phyloP scores from a whole-genome alignment of 208 protist genomes.

The Trypanosoma conorhini region DNA sequence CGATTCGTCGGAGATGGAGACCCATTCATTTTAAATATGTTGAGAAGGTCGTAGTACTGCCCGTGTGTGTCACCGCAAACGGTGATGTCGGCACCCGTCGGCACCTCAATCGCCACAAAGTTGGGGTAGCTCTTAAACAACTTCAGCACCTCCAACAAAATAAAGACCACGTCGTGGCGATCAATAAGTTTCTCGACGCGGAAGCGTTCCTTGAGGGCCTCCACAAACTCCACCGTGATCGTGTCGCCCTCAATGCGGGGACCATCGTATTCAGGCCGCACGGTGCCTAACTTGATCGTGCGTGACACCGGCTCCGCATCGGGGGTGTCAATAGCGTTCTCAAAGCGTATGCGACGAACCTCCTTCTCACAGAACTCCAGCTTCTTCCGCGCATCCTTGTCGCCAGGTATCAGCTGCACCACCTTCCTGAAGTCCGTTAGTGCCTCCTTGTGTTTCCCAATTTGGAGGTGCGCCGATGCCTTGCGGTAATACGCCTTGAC shows the following conservation, averaged over 20 bases:
- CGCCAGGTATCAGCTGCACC: constrained; percentile 88
- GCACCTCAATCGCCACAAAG: constrained; percentile 87
- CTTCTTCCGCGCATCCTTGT: constrained; percentile 91
- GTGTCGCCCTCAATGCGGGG: constrained; percentile 71
- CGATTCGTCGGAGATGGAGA: constrained; percentile 87
- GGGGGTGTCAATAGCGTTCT: constrained; percentile 93
- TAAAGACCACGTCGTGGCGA: constrained; percentile 82
- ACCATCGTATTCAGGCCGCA: constrained; percentile 65
- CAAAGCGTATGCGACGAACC: constrained; percentile 93
- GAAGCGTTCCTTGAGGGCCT: constrained; percentile 81
- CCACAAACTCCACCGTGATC: constrained; percentile 80
- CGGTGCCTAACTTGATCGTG: constrained; percentile 74
- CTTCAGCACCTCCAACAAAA: constrained; percentile 79
- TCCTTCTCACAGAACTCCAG: constrained; percentile 94
- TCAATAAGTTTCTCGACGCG: constrained; percentile 82
- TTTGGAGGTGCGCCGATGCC: constrained; percentile 92
- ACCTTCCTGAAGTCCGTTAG: constrained; percentile 92
- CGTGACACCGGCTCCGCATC: constrained; percentile 66
- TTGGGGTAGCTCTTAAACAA: constrained; percentile 85
- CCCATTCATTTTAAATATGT: constrained; percentile 96
- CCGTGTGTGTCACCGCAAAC: constrained; percentile 99
- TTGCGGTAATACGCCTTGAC: constrained; percentile 98
- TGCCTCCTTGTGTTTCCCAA: constrained; percentile 96
- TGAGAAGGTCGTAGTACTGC: constrained; percentile 98
- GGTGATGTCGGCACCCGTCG: constrained; percentile 88